A percentile compares a stretch with the other conserved stretches of the same genome.
These are phyloP conservation scores for Puya raimondii DNA, from an alignment of 176 grass and related monocot species.

Conservation along the genomic window DNA sequence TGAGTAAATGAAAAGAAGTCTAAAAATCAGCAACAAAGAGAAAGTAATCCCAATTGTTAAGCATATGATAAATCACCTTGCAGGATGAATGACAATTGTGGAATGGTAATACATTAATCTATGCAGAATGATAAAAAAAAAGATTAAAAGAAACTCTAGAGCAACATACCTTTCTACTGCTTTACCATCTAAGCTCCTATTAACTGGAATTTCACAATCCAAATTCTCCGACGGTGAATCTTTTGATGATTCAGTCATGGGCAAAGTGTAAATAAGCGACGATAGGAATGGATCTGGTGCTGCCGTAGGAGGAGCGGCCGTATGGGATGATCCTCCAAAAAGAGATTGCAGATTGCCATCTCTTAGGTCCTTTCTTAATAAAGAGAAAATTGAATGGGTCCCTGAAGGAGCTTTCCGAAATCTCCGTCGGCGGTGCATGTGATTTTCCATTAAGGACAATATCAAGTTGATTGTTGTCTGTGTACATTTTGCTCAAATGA, in stretches of 20 bases:
- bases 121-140: not conserved
- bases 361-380: constrained; percentile 15
- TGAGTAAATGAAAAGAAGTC: no score
- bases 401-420: constrained; percentile 6
- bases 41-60: no score
- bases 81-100: no score
- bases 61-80: no score
- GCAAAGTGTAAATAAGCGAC: constrained; percentile 4
- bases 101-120: no score
- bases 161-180: constrained; percentile 1
- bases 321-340: constrained; percentile 7
- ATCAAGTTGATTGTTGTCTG: not conserved
- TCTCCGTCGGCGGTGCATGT: constrained; percentile 12
- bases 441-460: not conserved
- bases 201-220: constrained; percentile 1
- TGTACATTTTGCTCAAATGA: no score
- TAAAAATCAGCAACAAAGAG: no score
- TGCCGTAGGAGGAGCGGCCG: not conserved
- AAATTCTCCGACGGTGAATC: constrained; percentile 1
- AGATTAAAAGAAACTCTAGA: not conserved
- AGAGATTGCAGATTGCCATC: constrained; percentile 14
- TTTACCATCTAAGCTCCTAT: constrained; percentile 5
- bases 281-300: constrained; percentile 9
- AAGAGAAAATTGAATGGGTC: constrained; percentile 9
- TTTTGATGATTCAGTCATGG: constrained; percentile 4